These are phyloP conservation scores for Colletotrichum gigasporum DNA, from an alignment of 2,329 filamentous ascomycete genomes.

Conservation along the genomic window DNA sequence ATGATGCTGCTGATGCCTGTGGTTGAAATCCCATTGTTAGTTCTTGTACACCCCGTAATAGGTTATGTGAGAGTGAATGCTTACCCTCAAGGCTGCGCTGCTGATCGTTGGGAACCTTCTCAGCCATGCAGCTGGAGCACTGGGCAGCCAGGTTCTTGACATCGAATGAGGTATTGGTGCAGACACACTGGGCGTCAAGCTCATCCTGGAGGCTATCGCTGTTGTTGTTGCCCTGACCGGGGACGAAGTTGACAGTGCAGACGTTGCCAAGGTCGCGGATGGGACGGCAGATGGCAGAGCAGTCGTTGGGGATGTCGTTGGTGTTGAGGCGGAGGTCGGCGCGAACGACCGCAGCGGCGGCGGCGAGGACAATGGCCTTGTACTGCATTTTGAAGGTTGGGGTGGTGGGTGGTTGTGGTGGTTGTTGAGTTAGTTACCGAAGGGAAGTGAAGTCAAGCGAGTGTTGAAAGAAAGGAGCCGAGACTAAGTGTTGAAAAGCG, in stretches of 20 bases:
- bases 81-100: constrained; percentile 31
- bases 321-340: constrained; percentile 45
- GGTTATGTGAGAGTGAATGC: background rate
- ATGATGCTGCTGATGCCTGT: constrained; percentile 47
- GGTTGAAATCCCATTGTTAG: rapidly evolving
- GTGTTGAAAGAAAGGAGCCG: constrained; percentile 15
- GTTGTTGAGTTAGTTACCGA: background rate
- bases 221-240: constrained; percentile 31
- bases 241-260: constrained; percentile 45
- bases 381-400: constrained; percentile 39
- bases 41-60: background rate
- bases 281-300: constrained; percentile 47
- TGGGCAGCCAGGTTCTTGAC: constrained; percentile 26
- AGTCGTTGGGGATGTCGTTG: constrained; percentile 45
- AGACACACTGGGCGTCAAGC: constrained; percentile 30
- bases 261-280: constrained; percentile 44
- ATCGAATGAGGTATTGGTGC: constrained; percentile 31
- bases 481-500: constrained; percentile 13
- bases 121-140: constrained; percentile 49
- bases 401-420: background rate
- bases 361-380: constrained; percentile 37
- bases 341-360: constrained; percentile 40
- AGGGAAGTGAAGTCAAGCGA: constrained; percentile 3
- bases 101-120: constrained; percentile 38
- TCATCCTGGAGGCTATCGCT: constrained; percentile 27